Base-by-base conservation (phyloP, 768 basidiomycete species). In the Strobilomyces dryophilus region DNA sequence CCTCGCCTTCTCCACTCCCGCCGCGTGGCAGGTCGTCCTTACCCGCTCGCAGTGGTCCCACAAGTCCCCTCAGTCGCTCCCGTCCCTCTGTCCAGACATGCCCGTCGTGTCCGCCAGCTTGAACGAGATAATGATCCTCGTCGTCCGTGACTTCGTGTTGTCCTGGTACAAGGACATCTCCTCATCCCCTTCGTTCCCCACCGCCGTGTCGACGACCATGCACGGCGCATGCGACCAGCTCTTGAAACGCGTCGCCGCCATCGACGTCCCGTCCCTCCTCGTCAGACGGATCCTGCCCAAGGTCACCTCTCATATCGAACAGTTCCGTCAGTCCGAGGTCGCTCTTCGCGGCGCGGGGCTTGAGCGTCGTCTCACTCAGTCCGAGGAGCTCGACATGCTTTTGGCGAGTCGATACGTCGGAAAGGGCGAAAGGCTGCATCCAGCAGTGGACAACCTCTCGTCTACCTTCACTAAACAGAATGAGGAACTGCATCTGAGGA, bases 21-120 rank as follows among this genome's bases (percentile, higher is more conserved):
- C 94, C 52, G 94, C 93, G 31, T 97, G 94, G 94, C 90, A 94
- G 63, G 92, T 87, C 0, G 88, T 92, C 44, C 76, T 90, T 47
- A 92, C 82, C 42, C 83, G 93, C 31, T 90, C 90, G n/a, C 84
- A 88, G 68, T 95, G 93, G 94, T 89, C 89, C 4, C 82, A 86
- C 59, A 81, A 77, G 52, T 73, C 83, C 4, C 82, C 86, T 0
- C 83, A 84, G 62, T 74, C 81, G n/a, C 74, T 87, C 18, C 77
- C 86, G 1, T 80, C 8, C 24, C 24, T 24, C 24, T 78, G 79
- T 59, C 84, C 86, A 27, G 75, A 81, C 24, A 81, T 81, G 36
- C 80, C 82, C 12, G 73, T 80, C 53, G 74, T 90, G 24, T 91
- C 88, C 8, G 73, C 80, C n/a, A 78, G 83, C 17, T 64, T 95